Evolutionary conservation across 495 filamentous ascomycete species (phyloP).

Genomic region (Xylaria telfairii): DNA sequence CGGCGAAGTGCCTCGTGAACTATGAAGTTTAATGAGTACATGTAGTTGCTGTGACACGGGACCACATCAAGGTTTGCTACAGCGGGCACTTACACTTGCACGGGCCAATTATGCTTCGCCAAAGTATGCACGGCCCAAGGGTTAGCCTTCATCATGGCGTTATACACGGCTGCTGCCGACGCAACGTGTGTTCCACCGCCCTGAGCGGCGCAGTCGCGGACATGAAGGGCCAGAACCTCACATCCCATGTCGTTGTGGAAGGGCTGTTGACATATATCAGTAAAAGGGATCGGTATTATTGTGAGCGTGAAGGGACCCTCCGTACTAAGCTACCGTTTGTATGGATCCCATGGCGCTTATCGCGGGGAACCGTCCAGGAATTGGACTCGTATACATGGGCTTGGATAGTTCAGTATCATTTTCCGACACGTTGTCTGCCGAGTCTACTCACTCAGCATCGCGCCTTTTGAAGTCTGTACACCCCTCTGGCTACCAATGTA

Average conservation of each 20-base stretch:
- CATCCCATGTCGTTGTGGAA: constrained; percentile 55
- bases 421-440: neutral
- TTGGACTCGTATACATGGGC: constrained; percentile 55
- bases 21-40: constrained; percentile 26
- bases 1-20: constrained; percentile 40
- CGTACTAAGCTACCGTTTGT: constrained; percentile 47
- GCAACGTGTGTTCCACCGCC: constrained; percentile 52
- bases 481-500: constrained; percentile 59
- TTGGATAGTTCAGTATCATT: constrained; percentile 23
- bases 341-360: constrained; percentile 55
- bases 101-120: constrained; percentile 44
- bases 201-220: constrained; percentile 44
- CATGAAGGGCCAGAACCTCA: constrained; percentile 51
- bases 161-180: constrained; percentile 47
- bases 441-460: constrained; percentile 50
- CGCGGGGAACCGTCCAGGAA: constrained; percentile 46
- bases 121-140: constrained; percentile 43
- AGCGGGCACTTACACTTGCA: constrained; percentile 48
- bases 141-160: constrained; percentile 41
- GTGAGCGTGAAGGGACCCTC: constrained; percentile 2
- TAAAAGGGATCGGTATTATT: neutral
- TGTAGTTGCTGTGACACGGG: constrained; percentile 6
- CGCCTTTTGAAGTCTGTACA: constrained; percentile 53
- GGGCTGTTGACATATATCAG: constrained; percentile 33
- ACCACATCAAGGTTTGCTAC: neutral